These are phyloP conservation scores for Selaginella tamariscina DNA, from an alignment of 75 land plant species.

Conservation along the genomic window DNA sequence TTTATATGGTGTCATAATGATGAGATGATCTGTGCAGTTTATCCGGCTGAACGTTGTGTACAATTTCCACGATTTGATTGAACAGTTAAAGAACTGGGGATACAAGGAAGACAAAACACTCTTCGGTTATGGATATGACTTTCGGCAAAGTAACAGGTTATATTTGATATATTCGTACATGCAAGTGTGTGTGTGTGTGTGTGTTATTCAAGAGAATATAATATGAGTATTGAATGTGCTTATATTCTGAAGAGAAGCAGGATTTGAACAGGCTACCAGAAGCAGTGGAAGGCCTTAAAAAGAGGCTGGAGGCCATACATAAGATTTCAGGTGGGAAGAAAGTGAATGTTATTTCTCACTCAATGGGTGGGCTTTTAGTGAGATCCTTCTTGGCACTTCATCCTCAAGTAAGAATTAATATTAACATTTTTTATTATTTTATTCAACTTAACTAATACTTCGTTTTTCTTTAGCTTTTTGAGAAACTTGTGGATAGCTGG, in stretches of 20 bases:
- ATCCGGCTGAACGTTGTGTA: conserved; percentile 49
- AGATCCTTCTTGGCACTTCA: conserved; percentile 76
- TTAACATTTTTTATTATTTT: neutral
- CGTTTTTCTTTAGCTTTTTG: neutral
- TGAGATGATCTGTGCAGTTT: conserved; percentile 21
- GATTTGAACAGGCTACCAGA: conserved; percentile 46
- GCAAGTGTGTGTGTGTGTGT: neutral
- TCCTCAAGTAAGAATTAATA: conserved; percentile 41
- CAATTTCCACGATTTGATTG: conserved; percentile 94
- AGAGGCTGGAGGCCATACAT: conserved; percentile 50
- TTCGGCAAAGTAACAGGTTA: conserved; percentile 97
- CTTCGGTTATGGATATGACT: conserved; percentile 98
- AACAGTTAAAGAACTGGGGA: conserved; percentile 75
- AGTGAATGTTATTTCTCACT: conserved; percentile 74
- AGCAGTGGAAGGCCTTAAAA: conserved; percentile 52
- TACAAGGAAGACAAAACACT: conserved; percentile 83
- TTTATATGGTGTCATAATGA: neutral
- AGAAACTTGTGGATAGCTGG: neutral
- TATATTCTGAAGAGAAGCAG: neutral
- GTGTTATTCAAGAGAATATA: neutral
- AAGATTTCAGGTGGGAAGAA: conserved; percentile 81
- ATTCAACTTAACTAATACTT: neutral
- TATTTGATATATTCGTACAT: neutral
- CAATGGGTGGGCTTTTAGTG: conserved; percentile 93
- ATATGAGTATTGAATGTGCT: neutral